phyloP scores from a whole-genome alignment of 441 rosid species.

The Pelargonium australe region DNA sequence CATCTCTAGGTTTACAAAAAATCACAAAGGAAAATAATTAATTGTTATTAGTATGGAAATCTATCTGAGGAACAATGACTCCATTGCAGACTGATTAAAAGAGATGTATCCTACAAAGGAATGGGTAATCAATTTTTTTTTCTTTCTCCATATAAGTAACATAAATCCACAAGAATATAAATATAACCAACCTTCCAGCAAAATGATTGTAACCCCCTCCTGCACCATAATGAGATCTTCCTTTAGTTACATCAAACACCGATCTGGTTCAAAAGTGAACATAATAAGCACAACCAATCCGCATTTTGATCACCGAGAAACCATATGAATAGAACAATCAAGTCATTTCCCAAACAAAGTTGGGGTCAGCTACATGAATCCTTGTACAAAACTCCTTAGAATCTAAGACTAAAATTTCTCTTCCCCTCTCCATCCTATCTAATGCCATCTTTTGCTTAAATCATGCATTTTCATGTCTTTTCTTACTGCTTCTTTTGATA shows the following conservation, averaged over 20 bases:
- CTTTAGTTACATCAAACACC: constrained; percentile 83
- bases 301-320: background rate
- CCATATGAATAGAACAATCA: background rate
- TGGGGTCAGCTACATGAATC: too few relatives aligned
- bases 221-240: constrained; percentile 76
- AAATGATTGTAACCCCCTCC: constrained; percentile 92
- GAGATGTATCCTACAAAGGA: background rate
- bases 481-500: too few relatives aligned
- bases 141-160: background rate
- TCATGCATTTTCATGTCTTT: too few relatives aligned
- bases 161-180: background rate
- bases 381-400: too few relatives aligned
- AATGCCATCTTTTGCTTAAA: too few relatives aligned
- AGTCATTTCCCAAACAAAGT: too few relatives aligned
- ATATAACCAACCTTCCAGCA: constrained; percentile 62
- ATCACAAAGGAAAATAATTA: constrained; percentile 16
- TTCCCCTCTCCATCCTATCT: too few relatives aligned
- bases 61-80: background rate
- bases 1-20: constrained; percentile 46
- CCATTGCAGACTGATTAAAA: background rate
- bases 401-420: too few relatives aligned
- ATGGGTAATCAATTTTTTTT: background rate
- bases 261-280: constrained; percentile 41
- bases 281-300: background rate
- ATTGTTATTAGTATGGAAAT: constrained; percentile 18